These are phyloP conservation scores for Glycine soja DNA, from an alignment of 306 rosid genomes.

Conservation along the genomic window DNA sequence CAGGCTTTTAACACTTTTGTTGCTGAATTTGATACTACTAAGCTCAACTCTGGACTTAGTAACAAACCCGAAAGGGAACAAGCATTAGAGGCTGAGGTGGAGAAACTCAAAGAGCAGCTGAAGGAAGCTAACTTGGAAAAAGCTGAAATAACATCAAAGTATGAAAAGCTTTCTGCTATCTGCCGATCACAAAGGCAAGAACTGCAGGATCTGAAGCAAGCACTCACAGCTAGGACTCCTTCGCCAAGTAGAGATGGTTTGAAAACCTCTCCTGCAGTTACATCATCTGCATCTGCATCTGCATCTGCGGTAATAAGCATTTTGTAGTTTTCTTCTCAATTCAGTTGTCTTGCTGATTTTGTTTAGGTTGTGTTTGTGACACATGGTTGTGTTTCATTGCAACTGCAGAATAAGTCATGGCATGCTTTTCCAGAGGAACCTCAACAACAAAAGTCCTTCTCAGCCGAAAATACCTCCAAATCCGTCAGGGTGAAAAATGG, in stretches of 20 bases:
- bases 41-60: constrained; percentile 56
- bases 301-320: constrained; percentile 55
- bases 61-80: constrained; percentile 68
- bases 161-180: constrained; percentile 90
- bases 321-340: constrained; percentile 17
- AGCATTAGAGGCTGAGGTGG: constrained; percentile 80
- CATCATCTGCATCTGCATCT: constrained; percentile 58
- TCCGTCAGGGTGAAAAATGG: constrained; percentile 78
- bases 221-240: constrained; percentile 72
- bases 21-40: constrained; percentile 75
- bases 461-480: constrained; percentile 58
- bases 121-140: constrained; percentile 74
- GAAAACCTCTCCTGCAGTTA: constrained; percentile 54
- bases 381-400: background rate
- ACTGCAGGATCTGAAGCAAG: constrained; percentile 91
- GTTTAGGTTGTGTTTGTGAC: constrained; percentile 10
- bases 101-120: constrained; percentile 80
- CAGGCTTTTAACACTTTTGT: constrained; percentile 80
- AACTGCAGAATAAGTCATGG: constrained; percentile 63
- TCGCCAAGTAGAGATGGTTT: constrained; percentile 69
- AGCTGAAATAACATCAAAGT: constrained; percentile 88
- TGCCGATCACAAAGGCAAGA: constrained; percentile 97
- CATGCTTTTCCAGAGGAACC: constrained; percentile 77
- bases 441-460: constrained; percentile 53
- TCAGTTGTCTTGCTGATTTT: constrained; percentile 30